Percentiles rank a stretch among this genome's conserved stretches.
phyloP scores from a whole-genome alignment of 2,329 filamentous ascomycete species.

The Xylariales sp. region DNA sequence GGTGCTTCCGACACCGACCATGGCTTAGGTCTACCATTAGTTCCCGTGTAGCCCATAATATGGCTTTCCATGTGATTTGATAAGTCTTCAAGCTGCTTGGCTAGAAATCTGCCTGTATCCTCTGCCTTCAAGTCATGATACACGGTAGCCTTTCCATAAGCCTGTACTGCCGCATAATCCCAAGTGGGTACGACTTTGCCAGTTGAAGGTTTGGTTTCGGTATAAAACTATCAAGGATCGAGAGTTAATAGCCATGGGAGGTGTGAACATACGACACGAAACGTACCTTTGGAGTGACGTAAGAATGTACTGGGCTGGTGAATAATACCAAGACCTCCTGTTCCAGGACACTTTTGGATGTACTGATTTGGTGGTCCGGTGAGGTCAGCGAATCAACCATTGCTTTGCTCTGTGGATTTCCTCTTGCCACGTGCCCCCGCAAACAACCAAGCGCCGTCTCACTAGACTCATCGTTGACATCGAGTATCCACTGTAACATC shows the following conservation, averaged over 20 bases:
- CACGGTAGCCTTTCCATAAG: conserved; percentile 53
- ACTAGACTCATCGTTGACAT: conserved; percentile 37
- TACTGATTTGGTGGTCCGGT: conserved; percentile 5
- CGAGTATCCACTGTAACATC: conserved; percentile 56
- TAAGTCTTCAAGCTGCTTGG: conserved; percentile 48
- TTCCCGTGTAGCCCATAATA: conserved; percentile 52
- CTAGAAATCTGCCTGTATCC: conserved; percentile 43
- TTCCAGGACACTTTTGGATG: conserved; percentile 29
- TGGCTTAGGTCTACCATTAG: conserved; percentile 27
- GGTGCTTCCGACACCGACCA: conserved; percentile 59
- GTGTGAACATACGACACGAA: not conserved
- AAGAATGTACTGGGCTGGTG: conserved; percentile 53
- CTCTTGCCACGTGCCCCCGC: conserved; percentile 57
- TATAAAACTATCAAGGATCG: conserved; percentile 50
- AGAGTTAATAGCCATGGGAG: not conserved
- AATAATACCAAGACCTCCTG: conserved; percentile 61
- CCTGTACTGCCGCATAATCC: conserved; percentile 65
- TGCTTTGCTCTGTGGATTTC: conserved; percentile 60
- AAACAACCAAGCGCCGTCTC: conserved; percentile 41
- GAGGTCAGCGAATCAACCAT: conserved; percentile 43
- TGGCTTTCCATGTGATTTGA: conserved; percentile 43
- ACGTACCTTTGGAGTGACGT: conserved; percentile 52
- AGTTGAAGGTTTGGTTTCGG: conserved; percentile 56
- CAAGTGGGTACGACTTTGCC: conserved; percentile 67
- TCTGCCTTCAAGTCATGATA: conserved; percentile 44